Conservation (phyloP, 768 basidiomycete genomes). For the Russula virescens region DNA sequence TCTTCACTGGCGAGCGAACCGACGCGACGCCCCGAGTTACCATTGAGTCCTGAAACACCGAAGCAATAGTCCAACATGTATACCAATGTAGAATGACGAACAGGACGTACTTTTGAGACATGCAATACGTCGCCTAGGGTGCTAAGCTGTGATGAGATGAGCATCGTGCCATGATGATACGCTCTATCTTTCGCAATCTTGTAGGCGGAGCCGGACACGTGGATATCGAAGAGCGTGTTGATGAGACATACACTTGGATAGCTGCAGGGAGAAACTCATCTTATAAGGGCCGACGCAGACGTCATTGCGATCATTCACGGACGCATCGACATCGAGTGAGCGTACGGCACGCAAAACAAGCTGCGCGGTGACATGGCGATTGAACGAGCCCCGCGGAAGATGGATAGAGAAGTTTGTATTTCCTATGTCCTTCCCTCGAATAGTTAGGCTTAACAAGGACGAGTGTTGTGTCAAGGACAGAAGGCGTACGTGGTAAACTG, state of each 20-base stretch:
- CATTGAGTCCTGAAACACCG: constrained; percentile 57
- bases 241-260: constrained; percentile 17
- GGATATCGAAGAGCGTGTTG: constrained; percentile 19
- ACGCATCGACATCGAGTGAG: constrained; percentile 67
- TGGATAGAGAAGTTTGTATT: constrained; percentile 98
- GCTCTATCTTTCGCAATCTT: constrained; percentile 87
- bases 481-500: constrained; percentile 83
- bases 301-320: constrained; percentile 87
- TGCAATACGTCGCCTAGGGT: constrained; percentile 68
- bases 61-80: background rate
- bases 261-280: constrained; percentile 52
- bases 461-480: background rate
- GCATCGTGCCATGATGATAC: constrained; percentile 99
- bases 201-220: constrained; percentile 98
- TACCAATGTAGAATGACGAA: background rate
- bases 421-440: constrained; percentile 71
- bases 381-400: constrained; percentile 73
- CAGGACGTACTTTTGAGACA: constrained; percentile 49
- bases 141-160: constrained; percentile 74
- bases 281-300: constrained; percentile 80
- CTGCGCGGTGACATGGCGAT: constrained; percentile 70
- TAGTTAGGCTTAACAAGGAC: background rate
- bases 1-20: constrained; percentile 88
- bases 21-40: constrained; percentile 82
- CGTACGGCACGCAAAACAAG: constrained; percentile 74